Percentiles rank a stretch among this genome's conserved stretches.
Evolutionary conservation across 1,139 yeast species (phyloP).

Genomic region (Zygosaccharomyces sapae): DNA sequence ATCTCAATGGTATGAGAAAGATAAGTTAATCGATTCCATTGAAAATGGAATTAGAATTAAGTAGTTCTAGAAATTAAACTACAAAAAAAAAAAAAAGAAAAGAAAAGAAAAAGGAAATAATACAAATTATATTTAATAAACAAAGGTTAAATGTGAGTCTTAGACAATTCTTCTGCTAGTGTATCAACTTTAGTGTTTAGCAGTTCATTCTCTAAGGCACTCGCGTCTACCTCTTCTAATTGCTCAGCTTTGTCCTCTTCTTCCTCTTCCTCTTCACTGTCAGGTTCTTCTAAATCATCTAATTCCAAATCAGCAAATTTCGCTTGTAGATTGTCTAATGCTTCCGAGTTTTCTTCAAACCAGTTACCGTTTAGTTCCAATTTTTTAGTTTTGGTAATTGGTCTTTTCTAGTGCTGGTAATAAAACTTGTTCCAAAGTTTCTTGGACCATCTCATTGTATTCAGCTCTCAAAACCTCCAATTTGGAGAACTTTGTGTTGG

Average conservation of each 20-base stretch:
- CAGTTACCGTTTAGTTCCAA: conserved; percentile 91
- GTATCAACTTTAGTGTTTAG: conserved; percentile 47
- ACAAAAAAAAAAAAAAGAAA: conserved; percentile 6
- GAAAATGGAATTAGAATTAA: conserved; percentile 35
- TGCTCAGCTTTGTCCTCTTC: conserved; percentile 53
- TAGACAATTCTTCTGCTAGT: conserved; percentile 55
- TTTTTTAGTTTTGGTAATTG: conserved; percentile 56
- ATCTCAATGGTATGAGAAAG: conserved; percentile 63
- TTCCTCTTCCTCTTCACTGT: conserved; percentile 70
- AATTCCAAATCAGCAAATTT: conserved; percentile 73
- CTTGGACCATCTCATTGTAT: conserved; percentile 78
- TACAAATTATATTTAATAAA: too few relatives aligned
- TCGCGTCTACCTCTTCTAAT: conserved; percentile 51
- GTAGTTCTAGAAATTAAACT: conserved; percentile 10
- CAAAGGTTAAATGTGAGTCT: conserved; percentile 42
- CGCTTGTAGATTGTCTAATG: conserved; percentile 51
- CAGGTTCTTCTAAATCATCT: conserved; percentile 89
- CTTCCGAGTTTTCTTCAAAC: conserved; percentile 71
- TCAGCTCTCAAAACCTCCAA: conserved; percentile 69
- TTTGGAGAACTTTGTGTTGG: conserved; percentile 40
- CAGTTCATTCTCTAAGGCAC: conserved; percentile 58
- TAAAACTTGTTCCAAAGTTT: conserved; percentile 48
- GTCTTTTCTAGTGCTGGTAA: conserved; percentile 50
- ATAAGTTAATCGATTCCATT: conserved; percentile 41
- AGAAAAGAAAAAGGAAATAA: too few relatives aligned